Base-by-base conservation (phyloP, 2,329 filamentous ascomycete species). In the Mycosphaerella arachidis region DNA sequence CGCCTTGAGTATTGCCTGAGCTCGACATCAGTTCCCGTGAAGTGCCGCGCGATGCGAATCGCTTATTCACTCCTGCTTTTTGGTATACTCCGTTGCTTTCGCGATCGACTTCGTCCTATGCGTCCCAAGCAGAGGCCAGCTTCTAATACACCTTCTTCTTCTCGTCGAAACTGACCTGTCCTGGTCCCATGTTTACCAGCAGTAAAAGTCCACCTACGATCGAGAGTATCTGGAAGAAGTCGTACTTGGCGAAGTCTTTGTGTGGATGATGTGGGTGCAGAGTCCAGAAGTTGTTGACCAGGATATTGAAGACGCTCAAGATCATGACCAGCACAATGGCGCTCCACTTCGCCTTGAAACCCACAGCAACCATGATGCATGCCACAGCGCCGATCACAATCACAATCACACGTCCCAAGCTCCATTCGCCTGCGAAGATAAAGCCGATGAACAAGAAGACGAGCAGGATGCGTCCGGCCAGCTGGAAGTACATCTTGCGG, bases 241-340 rank as follows among this genome's bases (percentile, higher is more conserved):
- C 94, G 85, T 99, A 99, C 81, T 99, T 99, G 82, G 94, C 94
- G 75, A 99, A 99, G 78, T 99, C 94, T 86, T 97, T 97, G 84
- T 97, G 93, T 53, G 94, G 94, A 82, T 99, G 94, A 81, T 96
- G 90, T 68, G 93, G 89, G 81, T 97, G 93, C 68, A 99, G 91
- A 74, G 92, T 97, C 94, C 94, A 99, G 83, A 97, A 99, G 85
- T 97, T 99, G 86, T 99, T 99, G 71, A 97, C 94, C 66, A 97
- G 77, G 50, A 99, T 78, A 78, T 99, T 99, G 83, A 99, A 99
- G 66, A 97, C 81, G 79, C 92, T 97, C 72, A 99, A 82, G 71
- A 99, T 92, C 61, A 99, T 85, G 31, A 99, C 94, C 68, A 99
- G 82, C 70, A 99, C 89, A 56, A 94, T 92, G 46, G 94, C 94